Evolutionary conservation across 2,329 filamentous ascomycete genomes (phyloP).

Genomic region (Colletotrichum chrysophilum): DNA sequence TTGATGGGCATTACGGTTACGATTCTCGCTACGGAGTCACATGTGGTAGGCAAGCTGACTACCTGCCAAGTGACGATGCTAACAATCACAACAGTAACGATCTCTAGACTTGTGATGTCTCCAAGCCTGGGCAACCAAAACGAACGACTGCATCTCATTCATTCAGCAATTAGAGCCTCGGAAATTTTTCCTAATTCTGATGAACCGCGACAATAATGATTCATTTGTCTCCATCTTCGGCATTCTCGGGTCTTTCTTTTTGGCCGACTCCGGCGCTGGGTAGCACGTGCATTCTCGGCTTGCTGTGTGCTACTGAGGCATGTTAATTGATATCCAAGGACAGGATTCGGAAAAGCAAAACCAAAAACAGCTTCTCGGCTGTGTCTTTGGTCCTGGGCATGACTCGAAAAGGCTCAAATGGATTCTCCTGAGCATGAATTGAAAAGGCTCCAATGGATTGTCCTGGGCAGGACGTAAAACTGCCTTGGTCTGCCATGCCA

Average conservation of each 20-base stretch:
- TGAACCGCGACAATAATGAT: neutral
- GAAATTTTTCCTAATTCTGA: neutral
- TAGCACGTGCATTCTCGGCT: neutral
- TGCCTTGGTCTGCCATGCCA: constrained; percentile 26
- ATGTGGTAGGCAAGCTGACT: neutral
- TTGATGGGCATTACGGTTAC: neutral
- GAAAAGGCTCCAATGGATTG: constrained; percentile 32
- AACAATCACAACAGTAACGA: neutral
- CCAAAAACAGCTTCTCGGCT: neutral
- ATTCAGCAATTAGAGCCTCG: neutral
- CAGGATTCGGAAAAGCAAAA: neutral
- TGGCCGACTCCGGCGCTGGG: neutral
- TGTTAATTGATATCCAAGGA: neutral
- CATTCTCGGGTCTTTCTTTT: neutral
- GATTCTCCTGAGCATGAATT: constrained; percentile 38
- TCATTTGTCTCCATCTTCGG: neutral
- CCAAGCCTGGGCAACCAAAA: neutral
- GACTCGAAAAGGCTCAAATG: constrained; percentile 35
- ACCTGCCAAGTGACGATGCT: neutral
- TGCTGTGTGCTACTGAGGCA: neutral
- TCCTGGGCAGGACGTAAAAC: constrained; percentile 43
- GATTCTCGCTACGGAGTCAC: neutral
- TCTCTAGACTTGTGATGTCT: neutral
- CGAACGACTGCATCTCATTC: neutral
- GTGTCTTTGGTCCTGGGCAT: constrained; percentile 35